Percentiles rank a stretch among this genome's conserved stretches.
These are phyloP conservation scores for Backusella parvicylindrica DNA, from an alignment of 192 early-diverging fungal species.

Conservation along the genomic window DNA sequence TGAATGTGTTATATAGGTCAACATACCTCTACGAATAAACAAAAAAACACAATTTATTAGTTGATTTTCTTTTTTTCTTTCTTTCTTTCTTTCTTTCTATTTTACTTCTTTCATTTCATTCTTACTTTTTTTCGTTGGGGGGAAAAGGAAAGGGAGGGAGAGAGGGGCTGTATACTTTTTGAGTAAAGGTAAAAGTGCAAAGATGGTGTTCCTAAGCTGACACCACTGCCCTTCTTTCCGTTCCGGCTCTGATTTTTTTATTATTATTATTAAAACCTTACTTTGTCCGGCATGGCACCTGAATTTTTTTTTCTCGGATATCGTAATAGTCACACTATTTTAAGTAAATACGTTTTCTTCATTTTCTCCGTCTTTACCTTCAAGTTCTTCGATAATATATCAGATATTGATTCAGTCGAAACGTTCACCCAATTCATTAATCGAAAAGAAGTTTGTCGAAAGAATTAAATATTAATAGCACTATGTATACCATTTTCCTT, in stretches of 20 bases:
- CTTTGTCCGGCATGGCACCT: neutral
- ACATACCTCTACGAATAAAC: neutral
- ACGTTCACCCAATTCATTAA: too few relatives aligned
- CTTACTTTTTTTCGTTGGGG: neutral
- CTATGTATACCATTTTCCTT: too few relatives aligned
- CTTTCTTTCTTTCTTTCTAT: too few relatives aligned
- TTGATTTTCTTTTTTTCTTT: neutral
- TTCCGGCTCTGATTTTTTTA: neutral
- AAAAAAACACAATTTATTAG: neutral
- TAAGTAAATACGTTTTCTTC: too few relatives aligned
- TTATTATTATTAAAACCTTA: too few relatives aligned
- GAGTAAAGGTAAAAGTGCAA: neutral
- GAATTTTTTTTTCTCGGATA: neutral
- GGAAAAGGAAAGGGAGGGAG: too few relatives aligned
- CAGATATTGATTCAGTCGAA: too few relatives aligned
- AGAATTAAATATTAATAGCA: too few relatives aligned
- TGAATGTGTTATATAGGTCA: neutral
- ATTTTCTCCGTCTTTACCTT: too few relatives aligned
- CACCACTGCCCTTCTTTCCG: neutral
- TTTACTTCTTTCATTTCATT: neutral
- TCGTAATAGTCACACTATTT: neutral
- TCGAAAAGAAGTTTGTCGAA: too few relatives aligned
- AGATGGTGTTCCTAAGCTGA: neutral
- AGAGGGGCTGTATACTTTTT: neutral
- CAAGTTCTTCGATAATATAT: too few relatives aligned